Conservation (phyloP, 176 grass and related monocot genomes). For the Cenchrus purpureus region DNA sequence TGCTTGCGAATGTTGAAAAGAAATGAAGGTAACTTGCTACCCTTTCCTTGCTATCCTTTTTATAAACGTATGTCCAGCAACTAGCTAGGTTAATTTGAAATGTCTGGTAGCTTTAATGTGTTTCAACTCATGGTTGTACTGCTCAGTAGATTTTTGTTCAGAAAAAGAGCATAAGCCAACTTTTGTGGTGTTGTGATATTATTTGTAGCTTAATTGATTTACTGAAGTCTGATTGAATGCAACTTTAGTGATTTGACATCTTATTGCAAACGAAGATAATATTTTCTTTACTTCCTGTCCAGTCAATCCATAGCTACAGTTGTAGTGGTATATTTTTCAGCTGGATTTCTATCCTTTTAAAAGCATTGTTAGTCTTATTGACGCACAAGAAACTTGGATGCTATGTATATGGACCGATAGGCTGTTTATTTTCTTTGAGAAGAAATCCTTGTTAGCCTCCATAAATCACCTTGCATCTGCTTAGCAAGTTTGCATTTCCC, state of each 20-base stretch:
- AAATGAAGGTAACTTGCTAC: conserved; percentile 58
- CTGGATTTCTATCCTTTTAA: too few species aligned
- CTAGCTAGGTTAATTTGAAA: background rate
- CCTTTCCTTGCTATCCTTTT: background rate
- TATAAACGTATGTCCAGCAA: background rate
- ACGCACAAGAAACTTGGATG: too few species aligned
- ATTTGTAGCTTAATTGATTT: background rate
- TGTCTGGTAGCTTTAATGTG: background rate
- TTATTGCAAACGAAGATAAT: too few species aligned
- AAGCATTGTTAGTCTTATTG: too few species aligned
- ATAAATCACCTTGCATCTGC: too few species aligned
- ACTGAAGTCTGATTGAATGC: background rate
- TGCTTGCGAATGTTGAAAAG: conserved; percentile 58
- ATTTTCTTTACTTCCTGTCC: too few species aligned
- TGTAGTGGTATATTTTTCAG: too few species aligned
- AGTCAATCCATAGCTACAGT: too few species aligned
- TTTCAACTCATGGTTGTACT: background rate
- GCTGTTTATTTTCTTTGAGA: too few species aligned
- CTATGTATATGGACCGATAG: too few species aligned
- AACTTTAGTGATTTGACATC: background rate
- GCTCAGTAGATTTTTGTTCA: background rate
- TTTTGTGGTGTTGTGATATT: background rate
- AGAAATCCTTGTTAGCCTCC: too few species aligned
- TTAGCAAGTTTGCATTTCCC: too few species aligned
- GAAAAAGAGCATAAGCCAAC: background rate